Conservation (phyloP, 208 protist genomes). For the Crithidia acanthocephali region DNA sequence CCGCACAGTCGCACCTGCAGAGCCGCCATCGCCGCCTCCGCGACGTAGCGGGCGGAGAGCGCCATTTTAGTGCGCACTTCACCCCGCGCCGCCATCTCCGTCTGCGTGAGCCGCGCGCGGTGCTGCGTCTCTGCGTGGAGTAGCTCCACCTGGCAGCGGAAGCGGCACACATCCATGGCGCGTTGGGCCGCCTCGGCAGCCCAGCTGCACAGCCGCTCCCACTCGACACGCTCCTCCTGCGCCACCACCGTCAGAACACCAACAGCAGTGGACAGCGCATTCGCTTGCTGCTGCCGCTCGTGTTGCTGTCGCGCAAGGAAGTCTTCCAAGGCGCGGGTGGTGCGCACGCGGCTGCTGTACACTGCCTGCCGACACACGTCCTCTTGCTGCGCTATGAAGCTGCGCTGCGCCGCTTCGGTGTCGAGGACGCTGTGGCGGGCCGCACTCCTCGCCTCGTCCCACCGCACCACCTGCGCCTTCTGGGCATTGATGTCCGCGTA, state of each 20-base stretch:
- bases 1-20: constrained; percentile 44
- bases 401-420: constrained; percentile 38
- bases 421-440: constrained; percentile 29
- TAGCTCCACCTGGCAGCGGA: constrained; percentile 17
- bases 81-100: constrained; percentile 19
- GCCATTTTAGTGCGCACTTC: constrained; percentile 27
- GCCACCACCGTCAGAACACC: not conserved
- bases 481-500: constrained; percentile 48
- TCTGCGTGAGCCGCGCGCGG: constrained; percentile 19
- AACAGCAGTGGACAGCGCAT: constrained; percentile 1
- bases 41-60: constrained; percentile 39
- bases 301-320: constrained; percentile 7
- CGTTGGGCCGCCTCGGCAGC: constrained; percentile 12
- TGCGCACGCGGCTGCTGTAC: not conserved
- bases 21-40: constrained; percentile 42
- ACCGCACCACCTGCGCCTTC: constrained; percentile 48
- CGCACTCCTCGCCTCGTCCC: constrained; percentile 32
- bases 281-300: constrained; percentile 8
- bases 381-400: constrained; percentile 45
- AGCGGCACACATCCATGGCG: constrained; percentile 8
- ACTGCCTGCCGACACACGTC: constrained; percentile 16
- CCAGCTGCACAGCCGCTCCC: constrained; percentile 2
- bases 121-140: constrained; percentile 32
- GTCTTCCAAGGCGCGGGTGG: constrained; percentile 2
- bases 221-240: constrained; percentile 15